phyloP scores from a whole-genome alignment of 495 filamentous ascomycete species.

The Chaetomium tenue region DNA sequence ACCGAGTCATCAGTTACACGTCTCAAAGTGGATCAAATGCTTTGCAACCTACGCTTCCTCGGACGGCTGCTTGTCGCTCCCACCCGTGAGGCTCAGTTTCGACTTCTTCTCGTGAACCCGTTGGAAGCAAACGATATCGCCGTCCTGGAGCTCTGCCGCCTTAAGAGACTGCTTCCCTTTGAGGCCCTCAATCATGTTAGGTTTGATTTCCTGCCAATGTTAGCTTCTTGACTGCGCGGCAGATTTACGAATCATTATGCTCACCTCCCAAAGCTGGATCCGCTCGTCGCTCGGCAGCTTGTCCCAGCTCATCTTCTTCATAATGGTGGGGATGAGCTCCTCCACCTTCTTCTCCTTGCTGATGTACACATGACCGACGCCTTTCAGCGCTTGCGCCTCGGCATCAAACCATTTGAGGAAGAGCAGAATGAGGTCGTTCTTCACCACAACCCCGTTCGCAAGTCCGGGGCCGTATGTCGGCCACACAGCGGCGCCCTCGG shows the following conservation, averaged over 20 bases:
- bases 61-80: slow-evolving; percentile 24
- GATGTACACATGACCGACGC: slow-evolving; percentile 79
- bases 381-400: slow-evolving; percentile 67
- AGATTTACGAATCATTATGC: slow-evolving; percentile 5
- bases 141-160: slow-evolving; percentile 91
- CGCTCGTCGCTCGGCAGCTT: slow-evolving; percentile 51
- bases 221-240: slow-evolving; percentile 19
- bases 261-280: slow-evolving; percentile 71
- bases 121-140: slow-evolving; percentile 96
- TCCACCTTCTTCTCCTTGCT: slow-evolving; percentile 80
- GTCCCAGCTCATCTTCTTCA: slow-evolving; percentile 82
- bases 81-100: slow-evolving; percentile 32
- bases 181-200: slow-evolving; percentile 92
- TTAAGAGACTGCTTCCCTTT: slow-evolving; percentile 86
- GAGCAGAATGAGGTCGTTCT: slow-evolving; percentile 64
- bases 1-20: slow-evolving; percentile 4
- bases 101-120: slow-evolving; percentile 51
- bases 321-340: slow-evolving; percentile 77
- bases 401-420: slow-evolving; percentile 93
- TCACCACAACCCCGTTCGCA: slow-evolving; percentile 49
- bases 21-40: slow-evolving; percentile 33
- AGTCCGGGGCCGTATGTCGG: slow-evolving; percentile 49
- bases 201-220: slow-evolving; percentile 78
- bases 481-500: slow-evolving; percentile 67
- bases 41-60: slow-evolving; percentile 34